Evolutionary conservation across 495 filamentous ascomycete genomes (phyloP).

Genomic region (Aspergillus kassunensis): DNA sequence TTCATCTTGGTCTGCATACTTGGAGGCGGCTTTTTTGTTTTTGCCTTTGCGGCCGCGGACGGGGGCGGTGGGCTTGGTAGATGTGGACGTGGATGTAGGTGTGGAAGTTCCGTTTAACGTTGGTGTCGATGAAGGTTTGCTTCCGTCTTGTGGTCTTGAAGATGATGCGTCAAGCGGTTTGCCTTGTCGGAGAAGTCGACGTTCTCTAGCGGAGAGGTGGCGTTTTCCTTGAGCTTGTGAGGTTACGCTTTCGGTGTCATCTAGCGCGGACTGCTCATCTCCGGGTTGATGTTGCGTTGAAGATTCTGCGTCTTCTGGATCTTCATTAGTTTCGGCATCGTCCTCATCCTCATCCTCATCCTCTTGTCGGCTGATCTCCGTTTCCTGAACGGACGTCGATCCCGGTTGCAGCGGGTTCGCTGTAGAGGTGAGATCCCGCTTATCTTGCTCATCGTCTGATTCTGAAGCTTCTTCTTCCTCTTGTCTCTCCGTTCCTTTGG

Average conservation of each 20-base stretch:
- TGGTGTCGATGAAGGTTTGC: constrained; percentile 11
- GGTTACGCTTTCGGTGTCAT: constrained; percentile 11
- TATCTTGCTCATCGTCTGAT: constrained; percentile 32
- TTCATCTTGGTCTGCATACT: constrained; percentile 94
- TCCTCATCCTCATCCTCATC: constrained; percentile 23
- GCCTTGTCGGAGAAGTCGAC: constrained; percentile 46
- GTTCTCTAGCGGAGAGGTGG: constrained; percentile 50
- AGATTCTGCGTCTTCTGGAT: constrained; percentile 24
- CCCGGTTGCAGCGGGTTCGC: constrained; percentile 32
- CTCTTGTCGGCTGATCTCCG: constrained; percentile 28
- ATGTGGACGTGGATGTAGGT: too few relatives aligned
- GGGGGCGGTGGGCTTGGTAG: constrained; percentile 28
- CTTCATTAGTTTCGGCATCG: constrained; percentile 26
- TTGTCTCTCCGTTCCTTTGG: constrained; percentile 11
- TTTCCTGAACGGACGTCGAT: constrained; percentile 24
- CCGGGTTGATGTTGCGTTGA: constrained; percentile 15
- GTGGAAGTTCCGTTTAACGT: constrained; percentile 1
- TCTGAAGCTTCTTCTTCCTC: constrained; percentile 16
- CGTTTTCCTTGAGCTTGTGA: constrained; percentile 25
- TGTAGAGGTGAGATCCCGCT: constrained; percentile 15
- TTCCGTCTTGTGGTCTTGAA: constrained; percentile 2
- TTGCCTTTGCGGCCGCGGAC: constrained; percentile 82
- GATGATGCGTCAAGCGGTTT: constrained; percentile 25
- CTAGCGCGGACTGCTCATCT: constrained; percentile 9
- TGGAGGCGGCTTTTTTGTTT: constrained; percentile 78